Evolutionary conservation across 352 stramenopile genomes (phyloP).

Genomic region (Phytophthora citricola): DNA sequence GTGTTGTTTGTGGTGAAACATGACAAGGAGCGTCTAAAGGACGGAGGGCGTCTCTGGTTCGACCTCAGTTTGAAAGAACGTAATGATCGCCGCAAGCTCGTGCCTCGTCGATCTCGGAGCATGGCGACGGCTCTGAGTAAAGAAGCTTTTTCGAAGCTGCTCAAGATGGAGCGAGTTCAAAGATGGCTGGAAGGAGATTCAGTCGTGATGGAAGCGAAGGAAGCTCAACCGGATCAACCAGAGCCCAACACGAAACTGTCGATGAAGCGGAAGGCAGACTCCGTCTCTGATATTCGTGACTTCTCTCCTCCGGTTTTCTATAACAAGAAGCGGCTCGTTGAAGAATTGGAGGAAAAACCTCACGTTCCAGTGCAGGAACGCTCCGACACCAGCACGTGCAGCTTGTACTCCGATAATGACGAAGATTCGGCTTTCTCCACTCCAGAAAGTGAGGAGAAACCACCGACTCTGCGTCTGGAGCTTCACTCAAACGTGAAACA

Average conservation of each 20-base stretch:
- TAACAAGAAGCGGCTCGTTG: background rate
- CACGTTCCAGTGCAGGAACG: background rate
- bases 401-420: background rate
- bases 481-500: constrained; percentile 20
- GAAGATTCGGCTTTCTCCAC: background rate
- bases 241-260: background rate
- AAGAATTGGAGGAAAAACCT: constrained; percentile 8
- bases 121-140: constrained; percentile 12
- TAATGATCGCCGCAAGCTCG: background rate
- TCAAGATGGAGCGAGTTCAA: constrained; percentile 29
- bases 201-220: background rate
- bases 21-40: constrained; percentile 21
- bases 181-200: constrained; percentile 12
- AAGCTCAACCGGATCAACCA: background rate
- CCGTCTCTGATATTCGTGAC: background rate
- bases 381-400: constrained; percentile 24
- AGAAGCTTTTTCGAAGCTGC: constrained; percentile 18
- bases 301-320: background rate
- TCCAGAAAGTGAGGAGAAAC: constrained; percentile 1
- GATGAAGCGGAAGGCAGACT: background rate
- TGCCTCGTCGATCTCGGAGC: constrained; percentile 2
- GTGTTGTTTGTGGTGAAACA: constrained; percentile 23
- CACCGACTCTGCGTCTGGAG: background rate
- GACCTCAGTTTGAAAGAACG: constrained; percentile 20
- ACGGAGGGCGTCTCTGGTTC: constrained; percentile 27